Evolutionary conservation across 768 basidiomycete species (phyloP).

Genomic region (Gloeostereum incarnatum): DNA sequence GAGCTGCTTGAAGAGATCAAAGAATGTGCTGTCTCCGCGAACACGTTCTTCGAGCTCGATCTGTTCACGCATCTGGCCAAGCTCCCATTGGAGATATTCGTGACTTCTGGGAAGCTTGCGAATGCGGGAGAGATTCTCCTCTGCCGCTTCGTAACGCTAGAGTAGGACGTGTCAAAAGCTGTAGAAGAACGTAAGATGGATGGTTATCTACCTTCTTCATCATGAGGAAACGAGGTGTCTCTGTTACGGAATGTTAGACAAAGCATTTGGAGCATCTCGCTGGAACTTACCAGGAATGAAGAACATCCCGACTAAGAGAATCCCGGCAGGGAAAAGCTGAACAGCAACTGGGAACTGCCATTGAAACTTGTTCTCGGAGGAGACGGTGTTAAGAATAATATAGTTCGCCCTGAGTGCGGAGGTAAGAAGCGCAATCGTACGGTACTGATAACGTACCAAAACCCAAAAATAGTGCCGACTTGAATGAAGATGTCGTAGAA

Average conservation of each 20-base stretch:
- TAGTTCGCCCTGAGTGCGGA: conserved; percentile 28
- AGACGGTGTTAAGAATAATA: conserved; percentile 20
- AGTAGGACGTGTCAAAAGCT: conserved; percentile 19
- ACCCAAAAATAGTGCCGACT: conserved; percentile 29
- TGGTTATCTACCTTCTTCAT: conserved; percentile 18
- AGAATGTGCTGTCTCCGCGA: too few relatives aligned
- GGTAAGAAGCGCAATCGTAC: background rate
- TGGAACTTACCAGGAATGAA: too few relatives aligned
- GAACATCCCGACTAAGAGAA: conserved; percentile 22
- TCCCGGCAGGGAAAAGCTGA: conserved; percentile 25
- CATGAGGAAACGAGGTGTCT: conserved; percentile 27
- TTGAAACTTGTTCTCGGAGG: conserved; percentile 18
- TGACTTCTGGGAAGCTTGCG: too few relatives aligned
- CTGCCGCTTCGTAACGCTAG: conserved; percentile 20
- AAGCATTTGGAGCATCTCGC: too few relatives aligned
- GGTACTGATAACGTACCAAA: conserved; percentile 4
- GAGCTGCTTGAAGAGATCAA: too few relatives aligned
- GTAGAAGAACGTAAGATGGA: conserved; percentile 22
- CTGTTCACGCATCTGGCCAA: too few relatives aligned
- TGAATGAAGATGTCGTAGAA: conserved; percentile 41
- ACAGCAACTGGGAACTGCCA: conserved; percentile 30
- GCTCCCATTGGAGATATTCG: too few relatives aligned
- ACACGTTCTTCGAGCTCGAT: too few relatives aligned
- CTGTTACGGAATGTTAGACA: conserved; percentile 25
- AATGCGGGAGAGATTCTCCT: conserved; percentile 33